phyloP scores from a whole-genome alignment of 371 early-diverging fungal genomes.

The Mucor ambiguus region DNA sequence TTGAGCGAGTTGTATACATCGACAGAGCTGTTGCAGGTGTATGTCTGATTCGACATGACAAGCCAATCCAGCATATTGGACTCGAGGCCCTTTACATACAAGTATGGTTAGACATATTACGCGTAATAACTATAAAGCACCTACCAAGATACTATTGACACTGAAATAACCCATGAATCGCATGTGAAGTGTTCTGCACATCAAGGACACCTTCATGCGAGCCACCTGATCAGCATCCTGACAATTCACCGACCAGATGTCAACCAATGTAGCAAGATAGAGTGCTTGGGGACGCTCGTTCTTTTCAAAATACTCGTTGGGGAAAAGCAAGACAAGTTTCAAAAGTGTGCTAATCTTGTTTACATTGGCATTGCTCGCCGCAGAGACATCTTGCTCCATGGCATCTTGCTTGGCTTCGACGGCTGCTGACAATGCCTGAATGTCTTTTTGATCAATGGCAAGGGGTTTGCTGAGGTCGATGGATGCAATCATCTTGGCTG shows the following conservation, averaged over 20 bases:
- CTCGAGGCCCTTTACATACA: conserved; percentile 14
- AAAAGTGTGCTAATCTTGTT: conserved; percentile 20
- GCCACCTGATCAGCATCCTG: conserved; percentile 19
- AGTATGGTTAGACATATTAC: neutral
- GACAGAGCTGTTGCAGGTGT: neutral
- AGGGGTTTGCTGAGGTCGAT: conserved; percentile 1
- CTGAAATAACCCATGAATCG: conserved; percentile 41
- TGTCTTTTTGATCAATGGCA: neutral
- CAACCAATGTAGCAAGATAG: conserved; percentile 43
- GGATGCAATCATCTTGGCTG: conserved; percentile 15
- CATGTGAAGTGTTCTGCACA: conserved; percentile 41
- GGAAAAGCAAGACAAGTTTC: conserved; percentile 47
- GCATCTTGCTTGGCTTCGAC: neutral
- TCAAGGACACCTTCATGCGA: conserved; percentile 35
- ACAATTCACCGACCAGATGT: conserved; percentile 37
- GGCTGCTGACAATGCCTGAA: neutral
- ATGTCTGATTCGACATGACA: conserved; percentile 25
- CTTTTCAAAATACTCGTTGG: conserved; percentile 57
- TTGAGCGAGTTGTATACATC: conserved; percentile 5
- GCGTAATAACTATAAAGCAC: neutral
- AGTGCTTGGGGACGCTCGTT: conserved; percentile 45
- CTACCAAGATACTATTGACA: conserved; percentile 47
- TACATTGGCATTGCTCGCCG: conserved; percentile 7
- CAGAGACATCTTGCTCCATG: conserved; percentile 21
- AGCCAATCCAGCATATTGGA: conserved; percentile 30